These are phyloP conservation scores for Musa balbisiana DNA, from an alignment of 202 grass and related monocot genomes.

Conservation along the genomic window DNA sequence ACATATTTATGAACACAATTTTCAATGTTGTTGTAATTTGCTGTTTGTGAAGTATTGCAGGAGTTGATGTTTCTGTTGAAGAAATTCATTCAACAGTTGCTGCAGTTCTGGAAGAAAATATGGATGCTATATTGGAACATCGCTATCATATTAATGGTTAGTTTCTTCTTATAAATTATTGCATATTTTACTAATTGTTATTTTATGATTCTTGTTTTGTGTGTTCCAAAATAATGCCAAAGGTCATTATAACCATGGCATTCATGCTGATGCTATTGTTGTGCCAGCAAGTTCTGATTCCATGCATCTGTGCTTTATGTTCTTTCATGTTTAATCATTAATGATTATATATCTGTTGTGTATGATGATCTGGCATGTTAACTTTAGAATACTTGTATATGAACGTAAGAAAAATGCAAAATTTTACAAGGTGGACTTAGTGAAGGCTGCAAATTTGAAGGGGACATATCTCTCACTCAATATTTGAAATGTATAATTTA, in stretches of 20 bases:
- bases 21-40: not conserved
- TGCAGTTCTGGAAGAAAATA: conserved; percentile 57
- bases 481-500: too few relatives aligned
- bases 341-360: too few relatives aligned
- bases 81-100: conserved; percentile 63
- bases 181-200: not conserved
- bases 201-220: not conserved
- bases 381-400: too few relatives aligned
- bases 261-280: not conserved
- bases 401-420: too few relatives aligned
- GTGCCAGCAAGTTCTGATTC: too few relatives aligned
- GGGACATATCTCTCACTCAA: too few relatives aligned
- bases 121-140: conserved; percentile 61
- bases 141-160: conserved; percentile 86
- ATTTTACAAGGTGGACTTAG: too few relatives aligned
- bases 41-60: conserved; percentile 26
- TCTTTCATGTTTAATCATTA: too few relatives aligned
- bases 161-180: not conserved
- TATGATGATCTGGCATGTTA: too few relatives aligned
- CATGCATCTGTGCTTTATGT: too few relatives aligned
- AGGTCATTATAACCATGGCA: too few relatives aligned
- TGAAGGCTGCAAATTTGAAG: too few relatives aligned
- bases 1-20: not conserved
- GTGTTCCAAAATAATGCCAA: not conserved
- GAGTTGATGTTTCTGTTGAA: conserved; percentile 69